Conservation (phyloP, 495 filamentous ascomycete genomes). For the Pyronema omphalodes region DNA sequence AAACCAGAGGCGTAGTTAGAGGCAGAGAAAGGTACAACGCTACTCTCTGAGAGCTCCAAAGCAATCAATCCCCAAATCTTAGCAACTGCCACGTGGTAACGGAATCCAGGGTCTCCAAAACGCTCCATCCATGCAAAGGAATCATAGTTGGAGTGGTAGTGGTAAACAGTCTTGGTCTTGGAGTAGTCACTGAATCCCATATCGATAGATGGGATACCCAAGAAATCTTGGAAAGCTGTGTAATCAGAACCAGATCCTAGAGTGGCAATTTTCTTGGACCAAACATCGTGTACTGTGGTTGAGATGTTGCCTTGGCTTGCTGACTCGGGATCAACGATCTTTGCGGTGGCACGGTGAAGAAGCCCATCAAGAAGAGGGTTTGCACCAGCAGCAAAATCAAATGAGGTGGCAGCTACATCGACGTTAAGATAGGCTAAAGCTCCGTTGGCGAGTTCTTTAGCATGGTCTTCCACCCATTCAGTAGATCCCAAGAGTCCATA, state of each 20-base stretch:
- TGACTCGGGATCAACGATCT: slow-evolving; percentile 29
- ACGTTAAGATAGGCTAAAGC: slow-evolving; percentile 59
- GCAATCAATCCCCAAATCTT: slow-evolving; percentile 36
- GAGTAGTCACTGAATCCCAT: slow-evolving; percentile 38
- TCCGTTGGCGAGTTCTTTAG: slow-evolving; percentile 61
- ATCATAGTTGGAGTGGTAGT: slow-evolving; percentile 67
- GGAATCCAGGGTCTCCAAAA: slow-evolving; percentile 43
- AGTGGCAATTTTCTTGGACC: slow-evolving; percentile 37
- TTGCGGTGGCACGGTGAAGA: slow-evolving; percentile 46
- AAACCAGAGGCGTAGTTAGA: slow-evolving; percentile 51
- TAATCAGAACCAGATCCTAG: slow-evolving; percentile 59
- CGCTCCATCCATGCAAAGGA: slow-evolving; percentile 58
- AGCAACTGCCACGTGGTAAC: slow-evolving; percentile 42
- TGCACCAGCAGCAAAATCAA: slow-evolving; percentile 31
- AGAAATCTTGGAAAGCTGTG: slow-evolving; percentile 54
- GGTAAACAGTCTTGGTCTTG: slow-evolving; percentile 40
- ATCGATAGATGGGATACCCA: slow-evolving; percentile 55
- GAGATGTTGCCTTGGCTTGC: slow-evolving; percentile 38
- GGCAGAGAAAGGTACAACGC: slow-evolving; percentile 25
- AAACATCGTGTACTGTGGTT: slow-evolving; percentile 48
- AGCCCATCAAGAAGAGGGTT: slow-evolving; percentile 64
- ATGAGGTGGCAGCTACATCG: slow-evolving; percentile 41
- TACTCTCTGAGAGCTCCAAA: slow-evolving; percentile 24
- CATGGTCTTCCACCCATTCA: slow-evolving; percentile 50
- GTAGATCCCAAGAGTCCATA: slow-evolving; percentile 37